Conservation (phyloP, 768 basidiomycete species). For the Mycena leptocephala region DNA sequence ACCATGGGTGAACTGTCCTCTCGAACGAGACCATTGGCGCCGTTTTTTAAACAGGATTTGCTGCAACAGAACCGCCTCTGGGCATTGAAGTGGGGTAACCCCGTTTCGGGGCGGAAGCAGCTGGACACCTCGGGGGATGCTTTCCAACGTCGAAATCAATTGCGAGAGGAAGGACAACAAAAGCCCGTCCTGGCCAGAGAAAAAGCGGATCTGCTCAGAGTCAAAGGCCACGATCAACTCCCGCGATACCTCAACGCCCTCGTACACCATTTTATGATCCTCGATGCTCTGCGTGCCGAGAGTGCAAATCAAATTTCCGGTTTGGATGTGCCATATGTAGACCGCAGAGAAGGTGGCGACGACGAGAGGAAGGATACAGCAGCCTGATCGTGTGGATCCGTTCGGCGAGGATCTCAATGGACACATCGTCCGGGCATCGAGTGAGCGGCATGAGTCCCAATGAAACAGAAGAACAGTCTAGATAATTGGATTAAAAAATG, state of each 20-base stretch:
- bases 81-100: not conserved
- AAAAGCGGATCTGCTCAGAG: not conserved
- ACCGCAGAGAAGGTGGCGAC: not conserved
- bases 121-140: not conserved
- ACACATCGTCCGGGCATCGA: not conserved
- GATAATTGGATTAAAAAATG: too few species aligned
- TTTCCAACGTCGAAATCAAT: not conserved
- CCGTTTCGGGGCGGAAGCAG: not conserved
- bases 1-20: not conserved
- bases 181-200: not conserved
- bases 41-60: not conserved
- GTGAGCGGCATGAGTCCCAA: not conserved
- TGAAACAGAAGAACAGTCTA: too few species aligned
- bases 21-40: not conserved
- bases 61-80: not conserved
- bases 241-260: not conserved
- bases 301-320: not conserved
- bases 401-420: not conserved
- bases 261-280: not conserved
- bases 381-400: not conserved
- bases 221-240: not conserved
- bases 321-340: not conserved
- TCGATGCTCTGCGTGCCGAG: not conserved
- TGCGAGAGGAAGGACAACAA: not conserved
- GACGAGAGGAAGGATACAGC: not conserved